phyloP scores from a whole-genome alignment of 2,329 filamentous ascomycete species.

The Fusarium virguliforme region DNA sequence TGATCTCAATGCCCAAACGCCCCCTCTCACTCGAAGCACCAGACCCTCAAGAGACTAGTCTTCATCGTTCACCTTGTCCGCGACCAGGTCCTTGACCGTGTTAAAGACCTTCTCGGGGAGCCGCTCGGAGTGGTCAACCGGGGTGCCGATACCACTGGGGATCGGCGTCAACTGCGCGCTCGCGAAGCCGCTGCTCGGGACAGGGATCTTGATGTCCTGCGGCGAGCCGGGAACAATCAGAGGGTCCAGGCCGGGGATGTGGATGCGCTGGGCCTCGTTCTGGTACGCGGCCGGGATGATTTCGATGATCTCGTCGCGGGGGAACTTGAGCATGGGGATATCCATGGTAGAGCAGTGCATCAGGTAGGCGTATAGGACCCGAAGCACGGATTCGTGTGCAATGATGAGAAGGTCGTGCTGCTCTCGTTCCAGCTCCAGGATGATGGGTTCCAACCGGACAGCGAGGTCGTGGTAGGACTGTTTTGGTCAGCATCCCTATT shows the following conservation, averaged over 20 bases:
- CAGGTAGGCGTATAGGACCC: slow-evolving; percentile 95
- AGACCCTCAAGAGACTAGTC: slow-evolving; percentile 55
- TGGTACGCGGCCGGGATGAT: slow-evolving; percentile 98
- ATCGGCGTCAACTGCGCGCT: slow-evolving; percentile 65
- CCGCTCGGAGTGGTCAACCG: slow-evolving; percentile 62
- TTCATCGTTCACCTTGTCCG: slow-evolving; percentile 69
- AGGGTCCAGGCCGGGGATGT: slow-evolving; percentile 79
- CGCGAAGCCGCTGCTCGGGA: slow-evolving; percentile 64
- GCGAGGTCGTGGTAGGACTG: slow-evolving; percentile 98
- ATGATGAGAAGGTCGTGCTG: slow-evolving; percentile 99
- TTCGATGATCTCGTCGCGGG: slow-evolving; percentile 97
- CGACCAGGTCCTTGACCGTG: slow-evolving; percentile 66
- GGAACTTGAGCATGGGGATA: slow-evolving; percentile 93
- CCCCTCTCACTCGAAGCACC: background rate
- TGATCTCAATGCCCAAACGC: slow-evolving; percentile 16
- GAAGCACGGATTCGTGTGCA: slow-evolving; percentile 96
- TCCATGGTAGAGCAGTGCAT: slow-evolving; percentile 98
- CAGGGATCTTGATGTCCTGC: slow-evolving; percentile 85
- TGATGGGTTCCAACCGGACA: slow-evolving; percentile 97
- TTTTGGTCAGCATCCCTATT: slow-evolving; percentile 21
- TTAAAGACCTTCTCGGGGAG: slow-evolving; percentile 67
- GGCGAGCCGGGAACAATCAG: slow-evolving; percentile 83
- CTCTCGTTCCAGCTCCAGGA: slow-evolving; percentile 95
- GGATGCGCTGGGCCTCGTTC: slow-evolving; percentile 92
- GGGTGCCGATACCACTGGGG: slow-evolving; percentile 63